Evolutionary conservation across 345 rosid species (phyloP).

Genomic region (Salix arbutifolia): DNA sequence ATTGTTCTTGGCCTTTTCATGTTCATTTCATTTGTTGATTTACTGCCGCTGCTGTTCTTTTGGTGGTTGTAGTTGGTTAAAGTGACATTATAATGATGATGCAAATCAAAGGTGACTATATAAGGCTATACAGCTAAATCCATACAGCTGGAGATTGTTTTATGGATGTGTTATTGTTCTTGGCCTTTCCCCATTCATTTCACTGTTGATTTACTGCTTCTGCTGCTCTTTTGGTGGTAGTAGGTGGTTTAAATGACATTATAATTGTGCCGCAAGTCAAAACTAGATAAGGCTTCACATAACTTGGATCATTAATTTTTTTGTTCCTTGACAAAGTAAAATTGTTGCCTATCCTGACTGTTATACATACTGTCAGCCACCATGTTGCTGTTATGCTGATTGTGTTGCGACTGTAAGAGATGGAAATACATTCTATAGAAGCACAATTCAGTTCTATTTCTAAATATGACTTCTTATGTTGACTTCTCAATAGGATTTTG

Average conservation of each 20-base stretch:
- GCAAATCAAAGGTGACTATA: not conserved
- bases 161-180: not conserved
- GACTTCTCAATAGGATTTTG: not conserved
- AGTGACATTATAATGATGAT: not conserved
- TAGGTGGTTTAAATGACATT: not conserved
- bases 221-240: not conserved
- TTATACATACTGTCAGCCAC: not conserved
- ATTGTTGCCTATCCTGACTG: not conserved
- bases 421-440: not conserved
- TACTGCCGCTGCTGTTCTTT: not conserved
- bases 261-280: not conserved
- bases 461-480: not conserved
- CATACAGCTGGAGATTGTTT: not conserved
- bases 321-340: not conserved
- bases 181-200: too few relatives aligned
- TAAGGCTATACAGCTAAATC: not conserved
- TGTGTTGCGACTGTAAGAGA: not conserved
- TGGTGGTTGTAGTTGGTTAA: too few relatives aligned
- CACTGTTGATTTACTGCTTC: not conserved
- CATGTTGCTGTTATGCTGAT: not conserved
- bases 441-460: not conserved
- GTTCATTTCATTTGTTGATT: not conserved
- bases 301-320: not conserved
- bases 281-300: not conserved
- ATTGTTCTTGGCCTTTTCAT: not conserved